Base-by-base conservation (phyloP, 2,329 filamentous ascomycete species). In the Fusarium sambucinum region DNA sequence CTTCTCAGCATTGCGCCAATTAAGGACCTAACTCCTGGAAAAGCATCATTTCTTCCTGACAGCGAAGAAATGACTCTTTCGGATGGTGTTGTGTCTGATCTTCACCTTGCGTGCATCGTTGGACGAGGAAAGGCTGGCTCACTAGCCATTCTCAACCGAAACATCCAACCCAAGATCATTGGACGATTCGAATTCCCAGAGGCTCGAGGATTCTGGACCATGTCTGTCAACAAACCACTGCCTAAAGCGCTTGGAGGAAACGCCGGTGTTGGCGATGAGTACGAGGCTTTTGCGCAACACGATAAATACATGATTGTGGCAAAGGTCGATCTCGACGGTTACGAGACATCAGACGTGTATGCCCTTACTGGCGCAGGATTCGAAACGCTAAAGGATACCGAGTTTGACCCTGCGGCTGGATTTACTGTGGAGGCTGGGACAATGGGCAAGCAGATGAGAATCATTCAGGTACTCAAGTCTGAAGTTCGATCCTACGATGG, bases 401-500 rank as follows among this genome's bases (percentile, higher is more conserved):
- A 99, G 74, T 97, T 98, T 76, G 96, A 99, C 65, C 89, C 92
- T 6, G 92, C 93, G 45, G 93, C 94, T 66, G 96, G 94, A 27
- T 88, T 90, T 32, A 97, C 96, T 0, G 85, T 98, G 46, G 92
- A 96, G 71, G 91, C 96, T 19, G 93, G 92, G 17, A 92, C 91
- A 1, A 88, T 99, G 78, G 92, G 91, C n/a, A 87, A 88, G 52
- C 89, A 92, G 63, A 92, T 87, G 75, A 89, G 93, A 60, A 90
- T 98, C 33, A 90, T 98, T 17, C 96, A 98, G 75, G 90, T 97
- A 3, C 84, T 97, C 54, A 92, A 90, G 68, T 93, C 90, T 3
- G 95, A 98, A 75, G 89, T 98, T 25, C 87, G 95, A 61, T 95
- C 91, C 64, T 99, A 97, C 73, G 94, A 98, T 77, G 90, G 90